phyloP scores from a whole-genome alignment of 257 asterid species.

The Lycium ferocissimum region DNA sequence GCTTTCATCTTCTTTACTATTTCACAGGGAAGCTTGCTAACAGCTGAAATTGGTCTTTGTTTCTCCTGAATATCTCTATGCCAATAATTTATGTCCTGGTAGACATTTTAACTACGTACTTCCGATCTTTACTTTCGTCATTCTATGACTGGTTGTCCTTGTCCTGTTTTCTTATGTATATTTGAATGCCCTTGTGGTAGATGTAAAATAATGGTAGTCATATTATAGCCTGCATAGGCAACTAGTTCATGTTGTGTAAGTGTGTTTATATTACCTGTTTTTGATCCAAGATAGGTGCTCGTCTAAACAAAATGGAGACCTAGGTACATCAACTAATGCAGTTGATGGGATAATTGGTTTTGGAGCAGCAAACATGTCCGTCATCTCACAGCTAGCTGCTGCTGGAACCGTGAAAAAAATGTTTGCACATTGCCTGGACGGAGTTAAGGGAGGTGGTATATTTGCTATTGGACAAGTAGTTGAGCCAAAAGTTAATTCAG shows the following conservation, averaged over 20 bases:
- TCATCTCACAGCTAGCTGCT: constrained; percentile 65
- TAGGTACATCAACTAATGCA: constrained; percentile 57
- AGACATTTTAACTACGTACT: too few relatives aligned
- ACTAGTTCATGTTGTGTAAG: background rate
- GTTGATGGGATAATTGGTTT: constrained; percentile 74
- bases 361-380: constrained; percentile 66
- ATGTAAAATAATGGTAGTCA: background rate
- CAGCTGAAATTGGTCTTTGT: too few relatives aligned
- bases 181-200: background rate
- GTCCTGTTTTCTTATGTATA: background rate
- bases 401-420: constrained; percentile 54
- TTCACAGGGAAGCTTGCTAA: too few relatives aligned
- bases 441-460: constrained; percentile 68
- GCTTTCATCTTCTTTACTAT: too few relatives aligned
- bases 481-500: constrained; percentile 55
- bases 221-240: background rate
- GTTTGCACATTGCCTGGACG: constrained; percentile 69
- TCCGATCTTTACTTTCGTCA: too few relatives aligned
- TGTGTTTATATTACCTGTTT: constrained; percentile 32
- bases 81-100: too few relatives aligned
- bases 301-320: constrained; percentile 58
- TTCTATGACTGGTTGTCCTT: too few relatives aligned
- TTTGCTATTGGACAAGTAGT: constrained; percentile 72
- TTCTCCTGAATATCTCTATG: too few relatives aligned
- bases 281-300: constrained; percentile 62